Evolutionary conservation across 1,139 yeast genomes (phyloP), one percentile per base, ranked within the genome.

Genomic region (Pichia kudriavzevii): DNA sequence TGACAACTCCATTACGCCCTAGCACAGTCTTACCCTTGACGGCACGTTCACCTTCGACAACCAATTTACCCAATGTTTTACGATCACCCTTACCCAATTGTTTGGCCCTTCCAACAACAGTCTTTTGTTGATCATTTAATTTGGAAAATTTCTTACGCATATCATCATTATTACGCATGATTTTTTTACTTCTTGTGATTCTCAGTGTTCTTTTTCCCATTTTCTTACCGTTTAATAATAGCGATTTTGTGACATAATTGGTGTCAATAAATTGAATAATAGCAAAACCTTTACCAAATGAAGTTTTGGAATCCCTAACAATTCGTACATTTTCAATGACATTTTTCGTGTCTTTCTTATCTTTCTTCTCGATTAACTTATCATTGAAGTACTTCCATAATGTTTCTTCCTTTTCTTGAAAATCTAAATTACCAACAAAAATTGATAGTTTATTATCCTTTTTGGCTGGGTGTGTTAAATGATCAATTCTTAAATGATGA

Each of bases 201-300:
- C 98, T 75, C 48, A 91, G 67, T 49, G 77, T 75, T 48, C 97
- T 71, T 13, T 61, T 53, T 31, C 59, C 62, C 53, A 84, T 65
- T 38, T 75, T 72, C 60, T 83, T 79, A 34, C 76, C 94, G 56
- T 88, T 73, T 43, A 85, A 63, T 44, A 85, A 59, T 40, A 93
- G 61, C 1, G 96, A 96, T 54, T 83, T 82, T 45, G 80, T 78
- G 11, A 93, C 95, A 26, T 80, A 69, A 40, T 79, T 72, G 18
- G 88, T 64, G 58, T 88, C 95, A 44, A 69, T 72, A 63, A 88
- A 93, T 60, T 91, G 97, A 22, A 93, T 87, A 57, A 87, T 83
- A 5, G 95, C 98, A 64, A 93, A 88, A 4, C 99, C 99, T 61
- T 91, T 93, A 47, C 98, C 99, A 44, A 91, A 67, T 52, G 93